phyloP scores from a whole-genome alignment of 305 asterid genomes.

The Fraxinus angustifolia region DNA sequence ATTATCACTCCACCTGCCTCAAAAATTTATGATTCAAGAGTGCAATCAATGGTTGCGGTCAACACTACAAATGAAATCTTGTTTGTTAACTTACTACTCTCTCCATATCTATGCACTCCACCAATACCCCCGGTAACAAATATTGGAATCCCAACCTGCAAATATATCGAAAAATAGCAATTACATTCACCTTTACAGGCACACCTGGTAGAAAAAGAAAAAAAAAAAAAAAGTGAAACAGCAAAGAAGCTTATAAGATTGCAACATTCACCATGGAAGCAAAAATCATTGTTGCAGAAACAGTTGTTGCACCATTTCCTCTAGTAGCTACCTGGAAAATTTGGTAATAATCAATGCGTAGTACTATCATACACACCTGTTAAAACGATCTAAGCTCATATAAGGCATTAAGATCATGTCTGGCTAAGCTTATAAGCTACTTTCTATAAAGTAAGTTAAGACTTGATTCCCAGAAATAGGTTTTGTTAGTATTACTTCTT shows the following conservation, averaged over 20 bases:
- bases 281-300: conserved; percentile 87
- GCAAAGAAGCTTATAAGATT: not conserved
- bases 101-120: conserved; percentile 93
- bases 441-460: not conserved
- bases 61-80: not conserved
- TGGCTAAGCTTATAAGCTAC: not conserved
- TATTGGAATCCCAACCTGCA: conserved; percentile 85
- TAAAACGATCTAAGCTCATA: not conserved
- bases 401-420: not conserved
- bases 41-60: not conserved
- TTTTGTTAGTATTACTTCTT: not conserved
- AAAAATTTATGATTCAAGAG: conserved; percentile 3
- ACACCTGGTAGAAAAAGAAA: not conserved
- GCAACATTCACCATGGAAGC: conserved; percentile 64
- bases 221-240: not conserved
- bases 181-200: not conserved
- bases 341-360: conserved; percentile 18
- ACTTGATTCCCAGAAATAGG: not conserved
- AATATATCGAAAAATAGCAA: conserved; percentile 15
- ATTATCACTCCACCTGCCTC: conserved; percentile 23
- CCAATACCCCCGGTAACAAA: conserved; percentile 97
- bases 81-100: conserved; percentile 56
- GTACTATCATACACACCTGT: not conserved
- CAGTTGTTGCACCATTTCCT: conserved; percentile 89
- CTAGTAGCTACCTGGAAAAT: conserved; percentile 66